These are phyloP conservation scores for Sechiopsis laciniata DNA, from an alignment of 306 rosid species.

Conservation along the genomic window DNA sequence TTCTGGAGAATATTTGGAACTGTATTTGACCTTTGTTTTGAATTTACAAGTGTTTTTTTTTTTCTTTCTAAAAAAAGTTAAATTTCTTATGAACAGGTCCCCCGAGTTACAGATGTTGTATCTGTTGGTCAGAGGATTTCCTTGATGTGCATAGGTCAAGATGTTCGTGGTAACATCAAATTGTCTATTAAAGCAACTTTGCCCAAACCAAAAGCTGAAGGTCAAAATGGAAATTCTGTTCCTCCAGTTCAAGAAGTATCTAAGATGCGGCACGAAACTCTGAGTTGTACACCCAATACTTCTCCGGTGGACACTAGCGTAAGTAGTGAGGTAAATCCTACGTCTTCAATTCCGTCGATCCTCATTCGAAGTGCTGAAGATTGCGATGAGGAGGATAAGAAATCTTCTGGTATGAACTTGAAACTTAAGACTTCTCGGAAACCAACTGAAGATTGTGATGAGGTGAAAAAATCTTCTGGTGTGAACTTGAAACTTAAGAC, in stretches of 20 bases:
- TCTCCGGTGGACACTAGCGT: slow-evolving; percentile 30
- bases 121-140: slow-evolving; percentile 78
- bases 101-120: slow-evolving; percentile 65
- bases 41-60: neutral
- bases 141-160: slow-evolving; percentile 85
- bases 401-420: slow-evolving; percentile 37
- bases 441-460: slow-evolving; percentile 50
- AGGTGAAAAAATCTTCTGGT: slow-evolving; percentile 60
- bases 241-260: slow-evolving; percentile 34
- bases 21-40: neutral
- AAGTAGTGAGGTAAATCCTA: slow-evolving; percentile 30
- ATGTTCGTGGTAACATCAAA: slow-evolving; percentile 86
- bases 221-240: slow-evolving; percentile 33
- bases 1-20: too few relatives aligned
- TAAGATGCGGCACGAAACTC: slow-evolving; percentile 29
- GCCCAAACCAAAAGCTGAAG: slow-evolving; percentile 29
- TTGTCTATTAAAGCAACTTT: slow-evolving; percentile 75
- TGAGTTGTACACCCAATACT: slow-evolving; percentile 32
- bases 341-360: slow-evolving; percentile 46
- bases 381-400: slow-evolving; percentile 80
- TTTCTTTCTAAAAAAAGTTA: neutral
- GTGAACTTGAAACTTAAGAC: slow-evolving; percentile 26
- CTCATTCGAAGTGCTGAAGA: slow-evolving; percentile 78
- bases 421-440: slow-evolving; percentile 30
- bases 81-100: slow-evolving; percentile 45